Percentiles rank a stretch among this genome's conserved stretches.
These are phyloP conservation scores for Hypoxylon subgilvum DNA, from an alignment of 495 filamentous ascomycete species.

Conservation along the genomic window DNA sequence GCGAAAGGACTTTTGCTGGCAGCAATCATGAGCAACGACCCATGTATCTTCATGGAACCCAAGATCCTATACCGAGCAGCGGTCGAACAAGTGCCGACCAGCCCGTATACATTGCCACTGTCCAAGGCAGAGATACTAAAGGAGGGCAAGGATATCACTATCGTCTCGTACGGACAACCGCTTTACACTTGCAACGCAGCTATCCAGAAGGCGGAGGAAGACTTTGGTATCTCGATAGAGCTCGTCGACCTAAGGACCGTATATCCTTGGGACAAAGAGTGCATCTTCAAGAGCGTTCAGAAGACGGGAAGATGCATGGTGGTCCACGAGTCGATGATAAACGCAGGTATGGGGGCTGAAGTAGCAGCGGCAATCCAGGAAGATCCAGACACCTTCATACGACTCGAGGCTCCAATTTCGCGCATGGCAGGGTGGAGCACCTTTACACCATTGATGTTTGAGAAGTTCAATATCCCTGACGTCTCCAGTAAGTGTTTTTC, in stretches of 20 bases:
- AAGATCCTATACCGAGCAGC: slow-evolving; percentile 95
- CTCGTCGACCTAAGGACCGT: slow-evolving; percentile 90
- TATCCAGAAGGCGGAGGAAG: slow-evolving; percentile 79
- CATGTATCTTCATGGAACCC: slow-evolving; percentile 95
- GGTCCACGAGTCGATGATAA: slow-evolving; percentile 95
- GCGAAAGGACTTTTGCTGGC: slow-evolving; percentile 90
- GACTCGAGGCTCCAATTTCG: slow-evolving; percentile 88
- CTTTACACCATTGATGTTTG: slow-evolving; percentile 81
- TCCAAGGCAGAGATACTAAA: slow-evolving; percentile 89
- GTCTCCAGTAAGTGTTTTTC: slow-evolving; percentile 74
- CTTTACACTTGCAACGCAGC: slow-evolving; percentile 86
- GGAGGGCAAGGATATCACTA: slow-evolving; percentile 80
- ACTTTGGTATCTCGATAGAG: slow-evolving; percentile 80
- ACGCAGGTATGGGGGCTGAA: slow-evolving; percentile 92
- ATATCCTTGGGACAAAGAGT: slow-evolving; percentile 93
- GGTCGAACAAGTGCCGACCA: slow-evolving; percentile 89
- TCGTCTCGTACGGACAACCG: slow-evolving; percentile 91
- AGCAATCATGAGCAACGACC: slow-evolving; percentile 83
- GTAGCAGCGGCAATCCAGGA: slow-evolving; percentile 92
- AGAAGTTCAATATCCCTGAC: slow-evolving; percentile 89
- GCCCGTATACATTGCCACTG: slow-evolving; percentile 81
- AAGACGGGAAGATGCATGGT: slow-evolving; percentile 92
- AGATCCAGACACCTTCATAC: slow-evolving; percentile 75
- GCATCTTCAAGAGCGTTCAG: slow-evolving; percentile 79
- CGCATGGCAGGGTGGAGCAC: slow-evolving; percentile 92